Conservation (phyloP, 768 basidiomycete genomes). For the Leucosporidium creatinivorum region DNA sequence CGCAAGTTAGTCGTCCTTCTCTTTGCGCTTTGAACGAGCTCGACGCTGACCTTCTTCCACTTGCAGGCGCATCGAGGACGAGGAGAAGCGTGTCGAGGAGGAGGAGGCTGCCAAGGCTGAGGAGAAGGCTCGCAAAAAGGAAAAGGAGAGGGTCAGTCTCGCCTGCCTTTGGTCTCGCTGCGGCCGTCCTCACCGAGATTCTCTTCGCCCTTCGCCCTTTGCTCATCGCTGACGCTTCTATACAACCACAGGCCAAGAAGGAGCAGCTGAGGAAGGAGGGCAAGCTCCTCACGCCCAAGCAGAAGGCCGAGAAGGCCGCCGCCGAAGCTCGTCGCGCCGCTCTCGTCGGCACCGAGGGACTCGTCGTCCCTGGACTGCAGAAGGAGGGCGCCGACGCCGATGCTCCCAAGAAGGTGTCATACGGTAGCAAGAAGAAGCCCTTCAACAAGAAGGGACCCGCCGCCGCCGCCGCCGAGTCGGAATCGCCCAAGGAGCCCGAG, state of each 20-base stretch:
- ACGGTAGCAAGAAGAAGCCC: conserved; percentile 50
- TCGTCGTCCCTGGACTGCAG: conserved; percentile 73
- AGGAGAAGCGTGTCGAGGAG: conserved; percentile 69
- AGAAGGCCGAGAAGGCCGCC: conserved; percentile 83
- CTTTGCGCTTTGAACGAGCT: neutral
- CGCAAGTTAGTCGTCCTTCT: neutral
- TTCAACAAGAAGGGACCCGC: conserved; percentile 16
- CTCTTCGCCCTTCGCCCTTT: too few species aligned
- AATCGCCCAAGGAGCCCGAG: conserved; percentile 25
- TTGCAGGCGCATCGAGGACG: conserved; percentile 38
- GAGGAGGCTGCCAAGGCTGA: conserved; percentile 88
- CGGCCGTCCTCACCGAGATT: too few species aligned
- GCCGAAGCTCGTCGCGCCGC: conserved; percentile 88
- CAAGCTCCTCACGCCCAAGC: conserved; percentile 88
- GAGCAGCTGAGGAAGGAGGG: conserved; percentile 92
- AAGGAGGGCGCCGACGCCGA: conserved; percentile 41
- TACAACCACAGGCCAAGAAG: conserved; percentile 61
- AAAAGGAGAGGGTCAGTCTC: conserved; percentile 71
- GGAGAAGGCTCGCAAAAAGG: conserved; percentile 82
- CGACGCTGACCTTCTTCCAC: neutral
- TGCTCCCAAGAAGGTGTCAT: conserved; percentile 65
- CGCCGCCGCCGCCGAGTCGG: neutral
- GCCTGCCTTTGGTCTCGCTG: too few species aligned
- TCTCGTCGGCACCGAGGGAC: conserved; percentile 72
- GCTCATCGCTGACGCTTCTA: neutral